Conservation (phyloP, 495 filamentous ascomycete genomes). For the Xylaria acuta region DNA sequence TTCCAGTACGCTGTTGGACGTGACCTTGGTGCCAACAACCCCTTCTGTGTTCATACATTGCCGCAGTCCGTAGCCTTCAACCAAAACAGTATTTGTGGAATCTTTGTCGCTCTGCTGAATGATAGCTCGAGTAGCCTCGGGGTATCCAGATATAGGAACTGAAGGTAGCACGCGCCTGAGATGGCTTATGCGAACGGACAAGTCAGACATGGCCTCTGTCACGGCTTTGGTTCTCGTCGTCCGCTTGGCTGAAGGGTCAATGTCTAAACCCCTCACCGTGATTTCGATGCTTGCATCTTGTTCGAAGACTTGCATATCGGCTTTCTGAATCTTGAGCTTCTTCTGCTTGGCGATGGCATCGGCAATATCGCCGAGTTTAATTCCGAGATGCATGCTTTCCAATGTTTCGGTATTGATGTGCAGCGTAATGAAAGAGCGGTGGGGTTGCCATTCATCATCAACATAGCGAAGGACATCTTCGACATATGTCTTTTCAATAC, state of each 20-base stretch:
- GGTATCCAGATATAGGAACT: slow-evolving; percentile 84
- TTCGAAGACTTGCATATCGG: slow-evolving; percentile 56
- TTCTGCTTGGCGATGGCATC: slow-evolving; percentile 75
- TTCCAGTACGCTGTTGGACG: slow-evolving; percentile 91
- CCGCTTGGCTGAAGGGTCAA: slow-evolving; percentile 50
- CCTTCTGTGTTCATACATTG: slow-evolving; percentile 92
- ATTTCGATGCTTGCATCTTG: slow-evolving; percentile 60
- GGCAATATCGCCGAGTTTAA: slow-evolving; percentile 71
- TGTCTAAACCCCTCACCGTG: slow-evolving; percentile 58
- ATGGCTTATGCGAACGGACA: slow-evolving; percentile 80
- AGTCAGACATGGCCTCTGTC: slow-evolving; percentile 66
- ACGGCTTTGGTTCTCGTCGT: slow-evolving; percentile 61
- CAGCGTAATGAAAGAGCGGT: slow-evolving; percentile 74
- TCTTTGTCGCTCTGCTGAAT: slow-evolving; percentile 69
- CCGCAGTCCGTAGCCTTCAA: slow-evolving; percentile 91
- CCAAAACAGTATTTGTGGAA: slow-evolving; percentile 70
- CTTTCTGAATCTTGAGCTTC: slow-evolving; percentile 71
- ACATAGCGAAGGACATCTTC: slow-evolving; percentile 75
- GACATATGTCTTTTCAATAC: slow-evolving; percentile 88
- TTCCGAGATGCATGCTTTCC: slow-evolving; percentile 75
- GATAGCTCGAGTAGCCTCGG: slow-evolving; percentile 83
- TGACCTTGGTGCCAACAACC: slow-evolving; percentile 73
- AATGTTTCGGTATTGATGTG: slow-evolving; percentile 80
- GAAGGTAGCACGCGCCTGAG: slow-evolving; percentile 81
- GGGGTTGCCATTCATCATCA: slow-evolving; percentile 80